Evolutionary conservation across 140 eudicot genomes (phyloP), one percentile per base, ranked within the genome.

Genomic region (Ambrosia hybrid): DNA sequence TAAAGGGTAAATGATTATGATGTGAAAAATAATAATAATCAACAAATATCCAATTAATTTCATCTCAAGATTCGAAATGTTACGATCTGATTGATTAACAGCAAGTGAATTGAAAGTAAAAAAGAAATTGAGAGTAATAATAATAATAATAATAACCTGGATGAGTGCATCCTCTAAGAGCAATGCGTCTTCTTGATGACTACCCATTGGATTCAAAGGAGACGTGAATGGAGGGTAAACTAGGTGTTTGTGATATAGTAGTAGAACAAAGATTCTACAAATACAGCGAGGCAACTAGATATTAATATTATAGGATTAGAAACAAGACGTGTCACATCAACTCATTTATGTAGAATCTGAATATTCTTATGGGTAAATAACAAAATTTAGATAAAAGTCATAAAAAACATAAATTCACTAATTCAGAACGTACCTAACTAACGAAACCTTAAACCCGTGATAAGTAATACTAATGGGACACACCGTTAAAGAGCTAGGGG

Each of bases 181-280:
- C n/a, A n/a, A n/a, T n/a, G n/a, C n/a, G n/a, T n/a, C n/a, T n/a
- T n/a, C n/a, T n/a, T n/a, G n/a, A n/a, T n/a, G n/a, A n/a, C 72
- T 56, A 13, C 76, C 80, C 83, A 79, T 79, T 6, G 8, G 53
- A 41, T 41, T 6, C 16, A 43, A 1, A 0, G 49, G 68, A 12
- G 48, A 38, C 16, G 48, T 62, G 21, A 21, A 21, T 21, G 30
- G 30, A 21, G 30, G 30, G 30, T 21, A 21, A 60, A 9, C 12
- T 10, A 61, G 46, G 46, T 48, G 53, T 48, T 48, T 48, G n/a
- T 8, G 51, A 11, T 21, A 14, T 15, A 53, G 30, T 21, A 41
- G 53, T 41, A 41, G 6, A 52, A 65, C 57, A 45, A 41, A 66
- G 71, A 43, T 45, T 17, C 71, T 3, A 14, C 1, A 45, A 26